These are phyloP conservation scores for Pseudomicrostroma phylloplanum DNA, from an alignment of 1,284 basidiomycete genomes.

Conservation along the genomic window DNA sequence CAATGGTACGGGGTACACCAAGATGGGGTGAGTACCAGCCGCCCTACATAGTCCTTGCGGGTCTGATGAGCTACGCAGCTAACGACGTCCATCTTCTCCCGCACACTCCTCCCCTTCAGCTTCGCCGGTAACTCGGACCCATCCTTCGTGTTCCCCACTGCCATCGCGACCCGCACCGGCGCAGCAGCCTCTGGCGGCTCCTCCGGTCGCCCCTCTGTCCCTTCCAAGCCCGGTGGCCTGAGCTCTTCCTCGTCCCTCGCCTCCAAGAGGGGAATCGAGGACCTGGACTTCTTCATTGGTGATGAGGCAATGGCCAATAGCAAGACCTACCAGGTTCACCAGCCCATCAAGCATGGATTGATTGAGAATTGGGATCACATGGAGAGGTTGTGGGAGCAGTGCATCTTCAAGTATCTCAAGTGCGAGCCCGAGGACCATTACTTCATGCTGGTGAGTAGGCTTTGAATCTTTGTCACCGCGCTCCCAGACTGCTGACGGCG, in stretches of 20 bases:
- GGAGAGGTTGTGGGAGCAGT: conserved; percentile 99
- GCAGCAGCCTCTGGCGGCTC: conserved; percentile 24
- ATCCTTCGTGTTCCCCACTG: conserved; percentile 62
- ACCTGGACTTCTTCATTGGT: conserved; percentile 99
- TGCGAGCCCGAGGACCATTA: conserved; percentile 99
- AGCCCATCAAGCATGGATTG: conserved; percentile 95
- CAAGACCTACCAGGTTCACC: conserved; percentile 84
- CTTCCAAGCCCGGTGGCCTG: conserved; percentile 64
- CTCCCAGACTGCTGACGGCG: conserved; percentile 6
- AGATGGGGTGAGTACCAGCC: conserved; percentile 71
- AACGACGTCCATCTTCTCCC: neutral
- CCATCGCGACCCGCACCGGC: conserved; percentile 46
- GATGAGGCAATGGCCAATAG: conserved; percentile 93
- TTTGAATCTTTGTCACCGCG: neutral
- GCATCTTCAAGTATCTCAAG: conserved; percentile 98
- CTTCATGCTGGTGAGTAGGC: conserved; percentile 77
- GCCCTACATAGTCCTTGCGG: conserved; percentile 1
- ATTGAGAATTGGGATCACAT: conserved; percentile 99
- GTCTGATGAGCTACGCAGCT: neutral
- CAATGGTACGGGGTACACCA: conserved; percentile 95
- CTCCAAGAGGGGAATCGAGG: conserved; percentile 94
- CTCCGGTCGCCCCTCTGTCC: conserved; percentile 56
- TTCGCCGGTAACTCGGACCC: conserved; percentile 99
- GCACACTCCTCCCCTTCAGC: conserved; percentile 53
- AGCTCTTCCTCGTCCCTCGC: conserved; percentile 59